Conservation (phyloP, 495 filamentous ascomycete genomes). For the Penicillium manginii region DNA sequence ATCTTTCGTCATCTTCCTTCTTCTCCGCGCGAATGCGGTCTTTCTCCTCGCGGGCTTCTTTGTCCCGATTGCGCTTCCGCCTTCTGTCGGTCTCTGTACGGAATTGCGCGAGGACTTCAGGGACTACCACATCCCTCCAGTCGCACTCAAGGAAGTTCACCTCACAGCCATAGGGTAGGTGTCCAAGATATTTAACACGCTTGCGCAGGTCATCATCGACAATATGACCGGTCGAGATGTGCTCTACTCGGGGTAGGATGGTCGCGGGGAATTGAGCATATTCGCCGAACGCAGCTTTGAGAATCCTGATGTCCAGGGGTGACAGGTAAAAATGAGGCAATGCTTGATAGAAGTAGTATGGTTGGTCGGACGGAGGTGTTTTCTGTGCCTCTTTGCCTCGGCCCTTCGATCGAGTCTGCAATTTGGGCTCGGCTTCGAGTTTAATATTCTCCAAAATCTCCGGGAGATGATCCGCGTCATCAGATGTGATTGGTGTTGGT, state of each 20-base stretch:
- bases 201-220: slow-evolving; percentile 89
- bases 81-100: slow-evolving; percentile 75
- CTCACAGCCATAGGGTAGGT: slow-evolving; percentile 90
- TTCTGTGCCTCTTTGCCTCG: slow-evolving; percentile 33
- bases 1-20: slow-evolving; percentile 69
- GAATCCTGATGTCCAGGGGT: slow-evolving; percentile 90
- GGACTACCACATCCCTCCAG: slow-evolving; percentile 86
- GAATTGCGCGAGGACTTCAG: slow-evolving; percentile 76
- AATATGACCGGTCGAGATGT: slow-evolving; percentile 86
- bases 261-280: slow-evolving; percentile 86
- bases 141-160: slow-evolving; percentile 95
- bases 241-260: slow-evolving; percentile 88
- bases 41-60: slow-evolving; percentile 87
- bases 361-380: slow-evolving; percentile 40
- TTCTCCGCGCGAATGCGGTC: slow-evolving; percentile 86
- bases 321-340: slow-evolving; percentile 91
- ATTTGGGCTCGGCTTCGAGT: slow-evolving; percentile 24
- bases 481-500: slow-evolving; percentile 20
- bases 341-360: slow-evolving; percentile 87
- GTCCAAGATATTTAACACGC: slow-evolving; percentile 85
- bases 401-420: slow-evolving; percentile 29
- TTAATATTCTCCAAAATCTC: slow-evolving; percentile 33
- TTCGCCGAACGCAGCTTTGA: slow-evolving; percentile 85
- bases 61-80: slow-evolving; percentile 79
- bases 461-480: slow-evolving; percentile 31